phyloP scores from a whole-genome alignment of 176 grass and related monocot genomes.

The Rhynchospora breviuscula region DNA sequence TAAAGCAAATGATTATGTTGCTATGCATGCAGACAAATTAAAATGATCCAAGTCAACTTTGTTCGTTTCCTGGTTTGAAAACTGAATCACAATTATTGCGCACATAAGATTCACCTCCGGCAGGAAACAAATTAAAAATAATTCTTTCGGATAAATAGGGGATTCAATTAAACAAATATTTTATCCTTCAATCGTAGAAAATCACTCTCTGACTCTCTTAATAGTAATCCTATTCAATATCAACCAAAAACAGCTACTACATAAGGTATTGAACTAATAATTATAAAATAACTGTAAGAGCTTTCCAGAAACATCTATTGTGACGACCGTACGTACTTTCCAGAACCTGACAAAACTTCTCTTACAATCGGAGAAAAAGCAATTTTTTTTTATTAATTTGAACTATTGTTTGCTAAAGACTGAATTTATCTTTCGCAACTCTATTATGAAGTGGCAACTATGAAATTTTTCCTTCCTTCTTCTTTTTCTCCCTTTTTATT shows the following conservation, averaged over 20 bases:
- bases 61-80: not conserved
- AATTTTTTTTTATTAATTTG: not conserved
- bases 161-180: not conserved
- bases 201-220: too few relatives aligned
- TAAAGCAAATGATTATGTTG: not conserved
- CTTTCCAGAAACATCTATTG: too few relatives aligned
- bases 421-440: not conserved
- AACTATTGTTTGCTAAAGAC: not conserved
- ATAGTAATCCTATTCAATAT: too few relatives aligned
- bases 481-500: not conserved
- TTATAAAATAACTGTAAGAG: too few relatives aligned
- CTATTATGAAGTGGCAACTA: not conserved
- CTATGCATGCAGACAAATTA: conserved; percentile 6
- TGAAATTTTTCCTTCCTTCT: not conserved
- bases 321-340: not conserved
- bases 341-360: not conserved
- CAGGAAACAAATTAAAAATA: not conserved
- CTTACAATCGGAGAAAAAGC: not conserved
- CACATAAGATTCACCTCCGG: not conserved
- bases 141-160: not conserved
- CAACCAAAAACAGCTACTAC: too few relatives aligned
- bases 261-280: too few relatives aligned
- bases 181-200: too few relatives aligned
- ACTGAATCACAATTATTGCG: not conserved
- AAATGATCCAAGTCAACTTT: not conserved